Conservation (phyloP, 2,329 filamentous ascomycete genomes). For the Zymoseptoria passerinii region DNA sequence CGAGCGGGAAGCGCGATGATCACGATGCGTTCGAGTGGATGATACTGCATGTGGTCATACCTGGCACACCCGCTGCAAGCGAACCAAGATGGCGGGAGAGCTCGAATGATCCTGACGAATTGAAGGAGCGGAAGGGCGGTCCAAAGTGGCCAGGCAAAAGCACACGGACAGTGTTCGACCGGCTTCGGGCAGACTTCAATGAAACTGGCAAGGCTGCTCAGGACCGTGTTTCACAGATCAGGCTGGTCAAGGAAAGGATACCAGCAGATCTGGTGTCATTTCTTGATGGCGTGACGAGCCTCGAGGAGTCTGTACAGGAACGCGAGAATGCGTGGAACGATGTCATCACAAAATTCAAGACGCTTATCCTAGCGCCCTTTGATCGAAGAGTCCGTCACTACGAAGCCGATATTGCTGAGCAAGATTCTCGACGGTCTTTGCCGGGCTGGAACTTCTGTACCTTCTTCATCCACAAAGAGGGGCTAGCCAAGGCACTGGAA, state of each 20-base stretch:
- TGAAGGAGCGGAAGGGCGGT: conserved; percentile 56
- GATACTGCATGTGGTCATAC: conserved; percentile 83
- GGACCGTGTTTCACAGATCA: conserved; percentile 78
- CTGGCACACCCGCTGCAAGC: conserved; percentile 71
- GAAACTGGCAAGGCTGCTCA: conserved; percentile 61
- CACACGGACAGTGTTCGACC: conserved; percentile 78
- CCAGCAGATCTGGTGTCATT: conserved; percentile 40
- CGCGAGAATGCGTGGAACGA: conserved; percentile 76
- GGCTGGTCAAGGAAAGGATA: conserved; percentile 50
- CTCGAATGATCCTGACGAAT: conserved; percentile 43
- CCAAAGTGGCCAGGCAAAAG: conserved; percentile 71
- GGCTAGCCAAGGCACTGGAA: conserved; percentile 85
- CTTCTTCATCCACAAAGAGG: conserved; percentile 96
- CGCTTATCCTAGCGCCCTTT: conserved; percentile 78
- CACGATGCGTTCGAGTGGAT: conserved; percentile 97
- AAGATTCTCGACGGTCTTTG: conserved; percentile 74
- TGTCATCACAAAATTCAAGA: conserved; percentile 77
- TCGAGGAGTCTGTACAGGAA: conserved; percentile 66
- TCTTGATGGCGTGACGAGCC: conserved; percentile 38
- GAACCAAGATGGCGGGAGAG: conserved; percentile 58
- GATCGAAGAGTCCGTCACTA: conserved; percentile 87
- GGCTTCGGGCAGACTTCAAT: conserved; percentile 85
- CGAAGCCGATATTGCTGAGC: conserved; percentile 93
- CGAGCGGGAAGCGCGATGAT: conserved; percentile 68
- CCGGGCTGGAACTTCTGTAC: conserved; percentile 99